Evolutionary conservation across 164 flowering plant genomes (phyloP).

Genomic region (Cinnamomum micranthum): DNA sequence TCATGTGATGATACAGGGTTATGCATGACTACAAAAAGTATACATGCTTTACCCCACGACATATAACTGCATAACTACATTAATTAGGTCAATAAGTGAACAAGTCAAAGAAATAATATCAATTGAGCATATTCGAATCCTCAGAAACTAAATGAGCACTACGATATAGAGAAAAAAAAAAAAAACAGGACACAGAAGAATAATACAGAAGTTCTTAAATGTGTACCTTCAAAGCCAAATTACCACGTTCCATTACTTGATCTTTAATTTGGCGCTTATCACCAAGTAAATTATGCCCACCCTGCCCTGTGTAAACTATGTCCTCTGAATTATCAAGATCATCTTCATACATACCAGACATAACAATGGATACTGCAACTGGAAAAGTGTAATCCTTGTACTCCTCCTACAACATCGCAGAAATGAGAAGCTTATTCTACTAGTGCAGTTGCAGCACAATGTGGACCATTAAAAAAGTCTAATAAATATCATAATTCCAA

Average conservation of each 20-base stretch:
- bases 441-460: not conserved
- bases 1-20: too few species aligned
- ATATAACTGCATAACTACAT: too few species aligned
- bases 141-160: not conserved
- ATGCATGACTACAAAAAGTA: too few species aligned
- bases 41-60: too few species aligned
- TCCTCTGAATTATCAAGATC: slow-evolving; percentile 82
- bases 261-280: slow-evolving; percentile 59
- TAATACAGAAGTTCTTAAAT: not conserved
- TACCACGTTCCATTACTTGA: slow-evolving; percentile 74
- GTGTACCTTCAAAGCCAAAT: slow-evolving; percentile 85
- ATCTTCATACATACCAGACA: slow-evolving; percentile 95
- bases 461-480: too few species aligned
- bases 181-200: not conserved
- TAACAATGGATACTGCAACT: slow-evolving; percentile 62
- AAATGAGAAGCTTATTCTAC: not conserved
- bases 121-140: too few species aligned
- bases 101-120: too few species aligned
- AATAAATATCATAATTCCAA: not conserved
- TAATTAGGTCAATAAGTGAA: too few species aligned
- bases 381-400: slow-evolving; percentile 48
- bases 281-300: slow-evolving; percentile 79
- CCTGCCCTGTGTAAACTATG: slow-evolving; percentile 90
- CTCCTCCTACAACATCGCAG: slow-evolving; percentile 31
- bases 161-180: too few species aligned